Conservation (phyloP, 1,139 yeast genomes). For the Saccharomycopsis phalli region DNA sequence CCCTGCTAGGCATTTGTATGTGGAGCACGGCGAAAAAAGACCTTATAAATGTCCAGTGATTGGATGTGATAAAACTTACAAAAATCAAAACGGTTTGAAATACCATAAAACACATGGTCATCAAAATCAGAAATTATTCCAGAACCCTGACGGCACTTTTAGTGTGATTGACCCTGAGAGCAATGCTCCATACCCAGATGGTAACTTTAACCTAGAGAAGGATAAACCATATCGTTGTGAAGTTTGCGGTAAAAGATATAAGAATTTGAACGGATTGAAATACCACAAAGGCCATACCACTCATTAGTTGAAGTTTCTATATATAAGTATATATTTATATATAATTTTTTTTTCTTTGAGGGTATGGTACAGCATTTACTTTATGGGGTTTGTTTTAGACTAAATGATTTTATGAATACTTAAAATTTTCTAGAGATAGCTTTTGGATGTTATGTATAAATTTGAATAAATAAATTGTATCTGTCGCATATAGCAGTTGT, state of each 20-base stretch:
- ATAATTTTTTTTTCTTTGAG: too few species aligned
- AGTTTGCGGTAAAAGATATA: conserved; percentile 95
- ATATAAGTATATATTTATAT: too few species aligned
- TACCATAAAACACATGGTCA: conserved; percentile 96
- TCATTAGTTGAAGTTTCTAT: too few species aligned
- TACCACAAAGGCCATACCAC: conserved; percentile 97
- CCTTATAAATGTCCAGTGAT: conserved; percentile 97
- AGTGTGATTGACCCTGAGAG: conserved; percentile 90
- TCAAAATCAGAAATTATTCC: conserved; percentile 85
- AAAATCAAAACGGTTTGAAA: conserved; percentile 93
- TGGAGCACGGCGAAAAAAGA: conserved; percentile 84
- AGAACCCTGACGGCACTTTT: conserved; percentile 88
- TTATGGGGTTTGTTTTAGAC: too few species aligned
- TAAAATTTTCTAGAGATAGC: too few species aligned
- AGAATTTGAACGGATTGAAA: conserved; percentile 90
- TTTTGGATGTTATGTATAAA: too few species aligned
- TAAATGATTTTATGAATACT: too few species aligned
- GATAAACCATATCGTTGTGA: conserved; percentile 98
- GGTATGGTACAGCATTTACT: too few species aligned
- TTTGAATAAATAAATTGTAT: too few species aligned
- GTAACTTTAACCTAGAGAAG: conserved; percentile 80
- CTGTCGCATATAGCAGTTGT: too few species aligned
- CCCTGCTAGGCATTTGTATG: conserved; percentile 90
- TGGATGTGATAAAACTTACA: conserved; percentile 95
- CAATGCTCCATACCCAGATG: conserved; percentile 85